Percentiles rank a stretch among this genome's conserved stretches.
phyloP scores from a whole-genome alignment of 176 grass and related monocot genomes.

The Oryza glaberrima region DNA sequence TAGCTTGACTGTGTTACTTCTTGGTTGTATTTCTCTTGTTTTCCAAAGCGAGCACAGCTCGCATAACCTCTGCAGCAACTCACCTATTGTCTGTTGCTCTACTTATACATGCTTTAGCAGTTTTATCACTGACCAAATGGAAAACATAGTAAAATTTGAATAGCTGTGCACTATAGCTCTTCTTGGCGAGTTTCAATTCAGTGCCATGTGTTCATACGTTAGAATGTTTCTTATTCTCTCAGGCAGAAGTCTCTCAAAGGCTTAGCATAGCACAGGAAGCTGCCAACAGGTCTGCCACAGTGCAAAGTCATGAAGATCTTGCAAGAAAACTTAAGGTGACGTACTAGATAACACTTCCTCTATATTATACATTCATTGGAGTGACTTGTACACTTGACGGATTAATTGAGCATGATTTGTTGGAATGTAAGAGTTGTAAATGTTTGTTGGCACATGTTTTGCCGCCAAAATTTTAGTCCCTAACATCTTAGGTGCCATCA shows the following conservation, averaged over 20 bases:
- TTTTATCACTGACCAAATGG: not conserved
- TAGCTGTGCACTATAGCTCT: constrained; percentile 15
- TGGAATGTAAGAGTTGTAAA: not conserved
- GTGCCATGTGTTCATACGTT: constrained; percentile 28
- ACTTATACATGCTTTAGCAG: not conserved
- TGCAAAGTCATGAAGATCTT: constrained; percentile 93
- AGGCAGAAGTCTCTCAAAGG: constrained; percentile 95
- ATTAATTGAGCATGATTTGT: not conserved
- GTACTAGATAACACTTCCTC: constrained; percentile 9
- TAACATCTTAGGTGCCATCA: not conserved
- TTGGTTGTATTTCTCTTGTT: constrained; percentile 17
- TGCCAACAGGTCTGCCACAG: constrained; percentile 52
- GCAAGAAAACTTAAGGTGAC: constrained; percentile 89
- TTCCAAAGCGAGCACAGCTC: not conserved
- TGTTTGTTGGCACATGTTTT: not conserved
- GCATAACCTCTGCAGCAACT: not conserved
- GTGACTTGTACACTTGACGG: constrained; percentile 5
- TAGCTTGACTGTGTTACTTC: not conserved
- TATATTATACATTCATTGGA: not conserved
- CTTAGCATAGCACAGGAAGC: constrained; percentile 81
- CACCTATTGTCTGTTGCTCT: constrained; percentile 10
- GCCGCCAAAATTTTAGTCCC: not conserved
- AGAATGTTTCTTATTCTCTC: constrained; percentile 44
- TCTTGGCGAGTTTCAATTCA: not conserved
- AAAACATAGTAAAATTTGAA: not conserved